These are phyloP conservation scores for Chaetomidium leptoderma DNA, from an alignment of 495 filamentous ascomycete genomes.

Conservation along the genomic window DNA sequence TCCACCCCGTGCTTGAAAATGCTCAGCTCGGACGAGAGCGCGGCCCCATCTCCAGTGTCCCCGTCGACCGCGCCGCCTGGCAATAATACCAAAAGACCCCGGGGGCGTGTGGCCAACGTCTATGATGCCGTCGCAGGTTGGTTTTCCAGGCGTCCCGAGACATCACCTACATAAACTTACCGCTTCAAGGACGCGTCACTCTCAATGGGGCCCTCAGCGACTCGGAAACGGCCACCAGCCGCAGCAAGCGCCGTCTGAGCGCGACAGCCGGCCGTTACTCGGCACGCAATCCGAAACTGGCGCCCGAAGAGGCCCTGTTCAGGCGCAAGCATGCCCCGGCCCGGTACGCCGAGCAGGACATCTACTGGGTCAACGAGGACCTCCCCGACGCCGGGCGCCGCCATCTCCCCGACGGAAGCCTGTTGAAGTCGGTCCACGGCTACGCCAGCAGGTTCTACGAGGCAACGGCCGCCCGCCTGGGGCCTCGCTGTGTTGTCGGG, in stretches of 20 bases:
- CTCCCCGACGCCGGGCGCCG: conserved; percentile 36
- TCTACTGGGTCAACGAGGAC: conserved; percentile 57
- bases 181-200: conserved; percentile 44
- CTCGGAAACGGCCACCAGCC: conserved; percentile 31
- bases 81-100: neutral
- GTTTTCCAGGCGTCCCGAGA: neutral
- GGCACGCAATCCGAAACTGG: conserved; percentile 45
- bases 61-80: neutral
- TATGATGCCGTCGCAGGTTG: conserved; percentile 81
- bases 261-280: conserved; percentile 51
- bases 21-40: neutral
- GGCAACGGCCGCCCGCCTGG: conserved; percentile 30
- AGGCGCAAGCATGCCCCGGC: conserved; percentile 55
- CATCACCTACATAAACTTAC: conserved; percentile 5
- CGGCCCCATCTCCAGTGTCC: neutral
- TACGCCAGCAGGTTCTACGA: conserved; percentile 73
- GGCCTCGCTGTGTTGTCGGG: conserved; percentile 16
- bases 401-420: conserved; percentile 62
- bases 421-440: conserved; percentile 70
- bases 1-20: too few species aligned
- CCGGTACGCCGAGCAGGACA: conserved; percentile 64
- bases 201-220: conserved; percentile 21
- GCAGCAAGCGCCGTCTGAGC: conserved; percentile 38
- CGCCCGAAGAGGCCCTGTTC: conserved; percentile 75
- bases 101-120: conserved; percentile 49